A percentile compares a stretch with the other conserved stretches of the same genome.
These are phyloP conservation scores for Hanseniaspora gamundiae DNA, from an alignment of 1,139 yeast genomes.

Conservation along the genomic window DNA sequence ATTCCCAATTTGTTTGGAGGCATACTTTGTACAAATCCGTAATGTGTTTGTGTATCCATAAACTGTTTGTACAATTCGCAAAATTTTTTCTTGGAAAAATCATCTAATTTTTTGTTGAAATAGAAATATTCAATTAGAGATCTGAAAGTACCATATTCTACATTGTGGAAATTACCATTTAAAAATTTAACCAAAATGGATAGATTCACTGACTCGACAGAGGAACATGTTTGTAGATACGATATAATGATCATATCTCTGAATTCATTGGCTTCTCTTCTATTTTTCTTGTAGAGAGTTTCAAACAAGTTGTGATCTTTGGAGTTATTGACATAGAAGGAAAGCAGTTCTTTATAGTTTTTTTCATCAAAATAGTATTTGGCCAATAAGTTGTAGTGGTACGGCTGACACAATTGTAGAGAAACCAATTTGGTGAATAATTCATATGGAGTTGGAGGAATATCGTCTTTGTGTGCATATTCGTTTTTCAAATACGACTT, in stretches of 20 bases:
- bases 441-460: conserved; percentile 1
- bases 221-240: not conserved
- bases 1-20: not conserved
- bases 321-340: conserved; percentile 1
- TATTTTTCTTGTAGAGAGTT: not conserved
- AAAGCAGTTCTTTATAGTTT: conserved; percentile 1
- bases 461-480: not conserved
- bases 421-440: not conserved
- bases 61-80: conserved; percentile 1
- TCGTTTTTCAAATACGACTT: not conserved
- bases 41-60: not conserved
- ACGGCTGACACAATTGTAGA: not conserved
- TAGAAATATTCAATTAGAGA: not conserved
- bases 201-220: not conserved
- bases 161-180: not conserved
- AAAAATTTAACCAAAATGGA: not conserved
- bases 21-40: not conserved
- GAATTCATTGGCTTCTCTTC: not conserved
- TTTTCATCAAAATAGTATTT: not conserved
- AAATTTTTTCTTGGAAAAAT: not conserved
- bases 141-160: not conserved
- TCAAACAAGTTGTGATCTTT: not conserved
- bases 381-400: not conserved
- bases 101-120: not conserved
- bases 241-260: conserved; percentile 1